A percentile compares a stretch with the other conserved stretches of the same genome.
Evolutionary conservation across 73 alveolate genomes (phyloP).

Genomic region (Urostyla sp.): DNA sequence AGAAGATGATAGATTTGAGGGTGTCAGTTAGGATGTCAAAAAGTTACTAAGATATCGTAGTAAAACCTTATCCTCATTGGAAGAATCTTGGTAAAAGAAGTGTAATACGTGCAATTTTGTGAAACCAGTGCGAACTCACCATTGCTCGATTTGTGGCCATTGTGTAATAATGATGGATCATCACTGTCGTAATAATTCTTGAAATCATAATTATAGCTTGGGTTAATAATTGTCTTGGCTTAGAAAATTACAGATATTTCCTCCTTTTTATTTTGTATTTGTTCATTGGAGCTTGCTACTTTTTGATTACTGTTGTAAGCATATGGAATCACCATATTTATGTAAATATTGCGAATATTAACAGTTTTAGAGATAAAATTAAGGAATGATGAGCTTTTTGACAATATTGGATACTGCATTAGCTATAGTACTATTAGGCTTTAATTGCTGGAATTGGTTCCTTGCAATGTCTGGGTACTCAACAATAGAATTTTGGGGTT

Average conservation of each 20-base stretch:
- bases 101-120: slow-evolving; percentile 87
- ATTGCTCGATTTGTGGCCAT: slow-evolving; percentile 92
- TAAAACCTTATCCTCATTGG: slow-evolving; percentile 13
- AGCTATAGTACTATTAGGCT: slow-evolving; percentile 55
- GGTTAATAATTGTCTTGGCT: slow-evolving; percentile 70
- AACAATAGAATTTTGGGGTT: slow-evolving; percentile 76
- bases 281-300: slow-evolving; percentile 39
- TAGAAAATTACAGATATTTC: slow-evolving; percentile 58
- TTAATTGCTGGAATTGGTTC: slow-evolving; percentile 85
- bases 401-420: slow-evolving; percentile 58
- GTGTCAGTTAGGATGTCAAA: slow-evolving; percentile 36
- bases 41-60: slow-evolving; percentile 45
- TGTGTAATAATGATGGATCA: slow-evolving; percentile 95
- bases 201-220: slow-evolving; percentile 35
- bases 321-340: slow-evolving; percentile 61
- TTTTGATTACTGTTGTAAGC: slow-evolving; percentile 22
- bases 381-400: slow-evolving; percentile 43
- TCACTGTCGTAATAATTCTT: slow-evolving; percentile 75
- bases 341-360: not conserved
- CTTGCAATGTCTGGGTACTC: slow-evolving; percentile 74
- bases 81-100: slow-evolving; percentile 68
- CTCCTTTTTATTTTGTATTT: slow-evolving; percentile 49
- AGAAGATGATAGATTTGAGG: slow-evolving; percentile 49
- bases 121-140: slow-evolving; percentile 95
- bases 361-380: slow-evolving; percentile 2